These are phyloP conservation scores for Vitrella brassicaformis DNA, from an alignment of 73 alveolate species.

Conservation along the genomic window DNA sequence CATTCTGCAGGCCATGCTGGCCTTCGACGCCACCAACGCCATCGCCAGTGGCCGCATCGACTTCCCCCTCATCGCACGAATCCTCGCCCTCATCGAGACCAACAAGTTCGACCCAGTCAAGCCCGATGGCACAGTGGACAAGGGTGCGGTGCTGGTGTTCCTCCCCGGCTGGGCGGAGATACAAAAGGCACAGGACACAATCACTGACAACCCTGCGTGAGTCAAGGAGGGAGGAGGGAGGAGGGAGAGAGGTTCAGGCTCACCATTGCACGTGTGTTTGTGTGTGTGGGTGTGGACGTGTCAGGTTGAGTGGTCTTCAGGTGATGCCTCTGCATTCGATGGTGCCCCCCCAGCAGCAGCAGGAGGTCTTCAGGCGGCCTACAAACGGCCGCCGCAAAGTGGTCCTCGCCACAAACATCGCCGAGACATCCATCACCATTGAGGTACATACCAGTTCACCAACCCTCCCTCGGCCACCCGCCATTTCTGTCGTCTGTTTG, in stretches of 20 bases:
- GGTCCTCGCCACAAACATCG: constrained; percentile 63
- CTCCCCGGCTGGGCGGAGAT: constrained; percentile 82
- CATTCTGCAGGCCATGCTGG: too few relatives aligned
- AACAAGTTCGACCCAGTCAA: too few relatives aligned
- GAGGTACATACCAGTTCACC: constrained; percentile 1
- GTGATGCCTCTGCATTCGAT: constrained; percentile 60
- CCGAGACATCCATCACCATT: constrained; percentile 87
- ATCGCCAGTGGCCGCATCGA: too few relatives aligned
- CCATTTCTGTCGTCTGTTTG: too few relatives aligned
- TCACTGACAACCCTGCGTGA: not conserved
- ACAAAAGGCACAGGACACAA: constrained; percentile 28
- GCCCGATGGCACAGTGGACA: not conserved
- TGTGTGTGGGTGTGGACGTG: too few relatives aligned
- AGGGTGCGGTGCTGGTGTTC: constrained; percentile 59
- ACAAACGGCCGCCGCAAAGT: constrained; percentile 37
- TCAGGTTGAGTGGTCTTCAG: too few relatives aligned
- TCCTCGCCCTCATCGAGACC: too few relatives aligned
- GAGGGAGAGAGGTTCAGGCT: too few relatives aligned
- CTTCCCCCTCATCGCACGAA: too few relatives aligned
- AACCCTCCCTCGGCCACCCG: not conserved
- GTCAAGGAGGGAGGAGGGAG: too few relatives aligned
- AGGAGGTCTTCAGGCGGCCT: constrained; percentile 8
- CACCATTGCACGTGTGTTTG: too few relatives aligned
- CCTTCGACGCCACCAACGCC: too few relatives aligned
- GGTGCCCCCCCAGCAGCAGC: constrained; percentile 18